A percentile compares a stretch with the other conserved stretches of the same genome.
Conservation (phyloP, 2,329 filamentous ascomycete species). For the Trichoderma sp. region DNA sequence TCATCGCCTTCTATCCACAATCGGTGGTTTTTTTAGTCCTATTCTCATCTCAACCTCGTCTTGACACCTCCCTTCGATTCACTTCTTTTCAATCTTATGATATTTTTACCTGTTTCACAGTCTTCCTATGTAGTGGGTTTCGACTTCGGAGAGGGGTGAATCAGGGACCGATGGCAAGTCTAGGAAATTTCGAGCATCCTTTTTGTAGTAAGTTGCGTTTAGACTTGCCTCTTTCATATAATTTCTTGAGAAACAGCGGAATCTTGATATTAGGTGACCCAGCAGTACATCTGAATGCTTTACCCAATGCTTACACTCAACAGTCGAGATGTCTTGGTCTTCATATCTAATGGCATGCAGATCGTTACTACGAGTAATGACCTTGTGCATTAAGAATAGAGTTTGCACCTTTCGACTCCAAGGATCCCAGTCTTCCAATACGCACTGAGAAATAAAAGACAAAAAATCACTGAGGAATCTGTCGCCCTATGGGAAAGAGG, state of each 20-base stretch:
- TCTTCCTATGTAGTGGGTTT: not conserved
- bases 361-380: not conserved
- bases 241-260: not conserved
- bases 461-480: not conserved
- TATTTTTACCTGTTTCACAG: not conserved
- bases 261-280: not conserved
- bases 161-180: not conserved
- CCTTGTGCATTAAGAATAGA: not conserved
- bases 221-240: not conserved
- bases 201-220: not conserved
- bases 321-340: not conserved
- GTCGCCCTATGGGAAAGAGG: too few species aligned
- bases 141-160: not conserved
- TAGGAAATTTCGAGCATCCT: not conserved
- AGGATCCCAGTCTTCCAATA: not conserved
- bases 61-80: too few species aligned
- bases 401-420: not conserved
- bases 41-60: too few species aligned
- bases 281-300: not conserved
- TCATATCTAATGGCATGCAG: too few species aligned
- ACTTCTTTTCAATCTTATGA: too few species aligned
- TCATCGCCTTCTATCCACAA: too few species aligned
- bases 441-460: not conserved
- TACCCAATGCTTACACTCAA: rapidly evolving
- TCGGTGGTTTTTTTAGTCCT: too few species aligned